Evolutionary conservation across 805 yeast genomes (phyloP).

Genomic region (Starmerella asiatica): DNA sequence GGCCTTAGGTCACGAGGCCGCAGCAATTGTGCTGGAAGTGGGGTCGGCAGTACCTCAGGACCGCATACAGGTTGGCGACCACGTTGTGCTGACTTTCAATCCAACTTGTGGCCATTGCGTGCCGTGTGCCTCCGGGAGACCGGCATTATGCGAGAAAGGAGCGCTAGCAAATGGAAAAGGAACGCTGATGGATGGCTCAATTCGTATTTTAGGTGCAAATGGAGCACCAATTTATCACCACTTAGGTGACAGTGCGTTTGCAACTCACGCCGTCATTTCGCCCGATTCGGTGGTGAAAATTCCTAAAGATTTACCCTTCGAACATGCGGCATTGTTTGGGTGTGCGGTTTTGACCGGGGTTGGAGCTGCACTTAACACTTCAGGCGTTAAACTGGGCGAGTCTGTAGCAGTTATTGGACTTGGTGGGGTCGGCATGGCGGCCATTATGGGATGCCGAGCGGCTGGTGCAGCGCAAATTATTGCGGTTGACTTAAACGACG

Average conservation of each 20-base stretch:
- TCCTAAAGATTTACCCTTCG: constrained; percentile 67
- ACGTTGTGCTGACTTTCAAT: constrained; percentile 84
- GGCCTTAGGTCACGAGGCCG: constrained; percentile 94
- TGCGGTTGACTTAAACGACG: constrained; percentile 74
- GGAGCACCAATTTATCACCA: constrained; percentile 80
- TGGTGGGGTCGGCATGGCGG: constrained; percentile 93
- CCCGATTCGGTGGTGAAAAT: constrained; percentile 94
- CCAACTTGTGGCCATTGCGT: constrained; percentile 94
- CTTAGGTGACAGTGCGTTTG: constrained; percentile 96
- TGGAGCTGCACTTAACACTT: constrained; percentile 94
- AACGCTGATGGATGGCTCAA: constrained; percentile 94
- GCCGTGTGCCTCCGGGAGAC: constrained; percentile 86
- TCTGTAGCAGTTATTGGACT: constrained; percentile 93
- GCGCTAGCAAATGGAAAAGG: constrained; percentile 97
- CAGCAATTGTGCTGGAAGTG: constrained; percentile 85
- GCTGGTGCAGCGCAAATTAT: constrained; percentile 67
- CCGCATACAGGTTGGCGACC: constrained; percentile 80
- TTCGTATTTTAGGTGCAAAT: constrained; percentile 52
- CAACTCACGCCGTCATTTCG: constrained; percentile 94
- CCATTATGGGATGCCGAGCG: constrained; percentile 80
- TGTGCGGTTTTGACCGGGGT: constrained; percentile 98
- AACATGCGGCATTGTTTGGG: constrained; percentile 81
- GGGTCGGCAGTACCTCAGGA: constrained; percentile 77
- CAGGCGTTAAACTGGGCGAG: constrained; percentile 78
- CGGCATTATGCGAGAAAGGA: constrained; percentile 88